Evolutionary conservation across 306 rosid genomes (phyloP).

Genomic region (Abrus precatorius): DNA sequence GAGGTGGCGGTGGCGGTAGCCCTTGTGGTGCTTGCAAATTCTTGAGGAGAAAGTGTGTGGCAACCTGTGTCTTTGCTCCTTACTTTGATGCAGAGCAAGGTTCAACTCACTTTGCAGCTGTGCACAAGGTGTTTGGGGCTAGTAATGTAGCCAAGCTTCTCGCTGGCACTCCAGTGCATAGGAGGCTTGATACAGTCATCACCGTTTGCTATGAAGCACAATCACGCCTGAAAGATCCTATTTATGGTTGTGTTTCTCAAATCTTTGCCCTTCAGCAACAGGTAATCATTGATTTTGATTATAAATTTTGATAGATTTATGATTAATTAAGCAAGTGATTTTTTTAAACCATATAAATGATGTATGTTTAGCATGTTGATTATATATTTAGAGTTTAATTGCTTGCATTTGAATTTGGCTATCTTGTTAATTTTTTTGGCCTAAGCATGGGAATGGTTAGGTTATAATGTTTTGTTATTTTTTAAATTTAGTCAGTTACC

Average conservation of each 20-base stretch:
- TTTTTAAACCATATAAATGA: too few relatives aligned
- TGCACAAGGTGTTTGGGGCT: constrained; percentile 94
- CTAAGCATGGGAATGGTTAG: neutral
- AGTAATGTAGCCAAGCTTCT: constrained; percentile 93
- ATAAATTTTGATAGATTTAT: neutral
- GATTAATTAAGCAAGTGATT: neutral
- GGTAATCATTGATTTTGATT: constrained; percentile 52
- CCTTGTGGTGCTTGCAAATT: constrained; percentile 98
- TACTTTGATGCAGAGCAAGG: constrained; percentile 94
- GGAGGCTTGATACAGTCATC: constrained; percentile 83
- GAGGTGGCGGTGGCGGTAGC: constrained; percentile 53
- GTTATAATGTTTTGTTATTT: neutral
- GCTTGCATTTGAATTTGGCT: constrained; percentile 16
- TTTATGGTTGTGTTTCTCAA: constrained; percentile 90
- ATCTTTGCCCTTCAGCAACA: constrained; percentile 94
- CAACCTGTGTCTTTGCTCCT: constrained; percentile 86
- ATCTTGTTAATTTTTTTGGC: neutral
- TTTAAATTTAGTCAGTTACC: too few relatives aligned
- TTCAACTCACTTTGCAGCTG: constrained; percentile 82
- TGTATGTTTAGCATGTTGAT: neutral
- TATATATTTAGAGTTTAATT: neutral
- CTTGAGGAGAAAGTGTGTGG: constrained; percentile 77
- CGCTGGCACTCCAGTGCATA: constrained; percentile 66
- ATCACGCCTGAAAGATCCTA: constrained; percentile 83
- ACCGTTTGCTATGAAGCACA: constrained; percentile 90